A percentile compares a stretch with the other conserved stretches of the same genome.
Conservation (phyloP, 352 stramenopile species). For the Phytophthora pini region DNA sequence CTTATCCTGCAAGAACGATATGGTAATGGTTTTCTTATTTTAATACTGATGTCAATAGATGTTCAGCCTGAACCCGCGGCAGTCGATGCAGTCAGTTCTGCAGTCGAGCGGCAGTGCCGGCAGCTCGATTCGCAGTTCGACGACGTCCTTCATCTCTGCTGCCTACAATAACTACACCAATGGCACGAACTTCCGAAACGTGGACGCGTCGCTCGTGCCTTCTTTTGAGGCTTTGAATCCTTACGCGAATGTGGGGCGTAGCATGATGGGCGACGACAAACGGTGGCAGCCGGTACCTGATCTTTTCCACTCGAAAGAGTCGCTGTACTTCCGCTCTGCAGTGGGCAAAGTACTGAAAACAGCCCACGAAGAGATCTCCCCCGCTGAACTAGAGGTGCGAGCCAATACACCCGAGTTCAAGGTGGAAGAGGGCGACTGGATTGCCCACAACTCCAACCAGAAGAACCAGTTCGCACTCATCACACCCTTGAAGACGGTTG, state of each 20-base stretch:
- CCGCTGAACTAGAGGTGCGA: conserved; percentile 82
- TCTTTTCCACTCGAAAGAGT: conserved; percentile 84
- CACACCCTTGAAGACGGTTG: conserved; percentile 84
- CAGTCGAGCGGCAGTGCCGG: conserved; percentile 27
- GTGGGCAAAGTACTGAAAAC: conserved; percentile 79
- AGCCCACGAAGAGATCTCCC: conserved; percentile 85
- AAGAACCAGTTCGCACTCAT: conserved; percentile 85
- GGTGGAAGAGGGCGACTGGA: conserved; percentile 86
- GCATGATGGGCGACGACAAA: conserved; percentile 54
- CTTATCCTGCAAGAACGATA: too few relatives aligned
- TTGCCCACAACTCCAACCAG: conserved; percentile 79
- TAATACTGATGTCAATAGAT: conserved; percentile 21
- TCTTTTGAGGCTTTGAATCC: conserved; percentile 82
- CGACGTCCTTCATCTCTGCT: conserved; percentile 45
- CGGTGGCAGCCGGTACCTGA: conserved; percentile 82
- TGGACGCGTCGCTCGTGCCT: conserved; percentile 59
- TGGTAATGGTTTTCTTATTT: neutral
- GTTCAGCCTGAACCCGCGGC: conserved; percentile 44
- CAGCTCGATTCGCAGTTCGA: conserved; percentile 29
- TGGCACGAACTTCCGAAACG: conserved; percentile 41
- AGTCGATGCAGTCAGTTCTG: conserved; percentile 49
- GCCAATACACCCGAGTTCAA: conserved; percentile 91
- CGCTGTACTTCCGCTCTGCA: conserved; percentile 73
- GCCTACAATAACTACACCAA: conserved; percentile 47
- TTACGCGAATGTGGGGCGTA: conserved; percentile 62